Conservation (phyloP, 2,329 filamentous ascomycete genomes). For the Diplodia sapinea region DNA sequence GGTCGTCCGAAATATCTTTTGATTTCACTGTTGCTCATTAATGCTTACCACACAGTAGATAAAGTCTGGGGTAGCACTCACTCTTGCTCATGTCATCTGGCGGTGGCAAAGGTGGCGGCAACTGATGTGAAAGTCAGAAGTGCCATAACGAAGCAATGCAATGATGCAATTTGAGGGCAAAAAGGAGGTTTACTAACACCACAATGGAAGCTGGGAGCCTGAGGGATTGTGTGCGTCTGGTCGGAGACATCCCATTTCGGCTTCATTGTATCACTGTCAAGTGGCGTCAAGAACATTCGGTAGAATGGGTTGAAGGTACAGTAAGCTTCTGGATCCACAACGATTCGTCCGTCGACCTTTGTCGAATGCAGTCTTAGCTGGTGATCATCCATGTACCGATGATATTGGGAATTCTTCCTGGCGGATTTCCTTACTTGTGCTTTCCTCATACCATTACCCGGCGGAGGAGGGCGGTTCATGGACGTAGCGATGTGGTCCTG, state of each 20-base stretch:
- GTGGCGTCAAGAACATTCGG: background rate
- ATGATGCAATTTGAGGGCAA: background rate
- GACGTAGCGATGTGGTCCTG: slow-evolving; percentile 34
- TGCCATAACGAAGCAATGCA: background rate
- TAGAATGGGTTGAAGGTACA: background rate
- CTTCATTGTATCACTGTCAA: background rate
- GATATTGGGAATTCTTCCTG: no score
- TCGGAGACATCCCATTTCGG: background rate
- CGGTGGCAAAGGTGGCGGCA: no score
- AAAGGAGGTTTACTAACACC: no score
- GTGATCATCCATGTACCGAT: no score
- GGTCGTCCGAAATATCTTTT: slow-evolving; percentile 33
- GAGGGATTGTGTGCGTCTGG: background rate
- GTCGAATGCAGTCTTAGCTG: no score
- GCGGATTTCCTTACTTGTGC: no score
- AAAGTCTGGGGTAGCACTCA: no score
- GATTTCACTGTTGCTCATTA: background rate
- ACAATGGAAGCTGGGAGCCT: no score
- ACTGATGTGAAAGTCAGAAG: background rate
- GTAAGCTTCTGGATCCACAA: slow-evolving; percentile 53
- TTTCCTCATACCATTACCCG: slow-evolving; percentile 34
- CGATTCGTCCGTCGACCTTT: slow-evolving; percentile 55
- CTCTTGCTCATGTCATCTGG: no score
- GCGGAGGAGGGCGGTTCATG: slow-evolving; percentile 21
- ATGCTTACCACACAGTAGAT: no score